A percentile compares a stretch with the other conserved stretches of the same genome.
These are phyloP conservation scores for Eucalyptus tenuipes DNA, from an alignment of 345 rosid genomes.

Conservation along the genomic window DNA sequence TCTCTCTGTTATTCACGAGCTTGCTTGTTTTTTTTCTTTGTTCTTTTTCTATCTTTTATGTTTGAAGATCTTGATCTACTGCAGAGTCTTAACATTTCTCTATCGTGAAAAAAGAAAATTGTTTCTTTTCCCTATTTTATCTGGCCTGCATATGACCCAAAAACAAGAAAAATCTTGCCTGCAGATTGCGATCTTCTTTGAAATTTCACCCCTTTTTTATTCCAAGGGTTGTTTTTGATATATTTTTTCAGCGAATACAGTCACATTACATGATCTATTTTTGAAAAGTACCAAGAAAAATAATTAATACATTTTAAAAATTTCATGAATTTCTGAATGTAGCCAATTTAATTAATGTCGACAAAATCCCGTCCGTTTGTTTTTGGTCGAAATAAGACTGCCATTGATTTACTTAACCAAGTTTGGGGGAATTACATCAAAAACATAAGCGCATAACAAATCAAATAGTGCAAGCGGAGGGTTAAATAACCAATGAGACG, in stretches of 20 bases:
- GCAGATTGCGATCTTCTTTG: not conserved
- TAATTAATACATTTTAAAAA: too few relatives aligned
- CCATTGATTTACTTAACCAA: too few relatives aligned
- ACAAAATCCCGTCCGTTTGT: fast-evolving
- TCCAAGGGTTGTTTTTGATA: too few relatives aligned
- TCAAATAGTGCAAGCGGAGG: too few relatives aligned
- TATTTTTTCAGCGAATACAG: too few relatives aligned
- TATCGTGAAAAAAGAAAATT: not conserved
- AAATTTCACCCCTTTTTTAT: not conserved
- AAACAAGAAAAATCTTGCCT: not conserved
- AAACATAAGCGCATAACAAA: too few relatives aligned
- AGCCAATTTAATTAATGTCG: not conserved
- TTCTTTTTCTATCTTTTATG: too few relatives aligned
- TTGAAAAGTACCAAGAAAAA: not conserved
- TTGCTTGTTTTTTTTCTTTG: not conserved
- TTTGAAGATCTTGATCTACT: not conserved
- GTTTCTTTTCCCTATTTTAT: not conserved
- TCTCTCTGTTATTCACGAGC: not conserved
- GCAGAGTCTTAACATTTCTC: not conserved
- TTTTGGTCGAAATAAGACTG: too few relatives aligned
- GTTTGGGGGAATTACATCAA: too few relatives aligned
- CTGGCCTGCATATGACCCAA: not conserved
- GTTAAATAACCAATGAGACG: too few relatives aligned
- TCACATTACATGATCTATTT: not conserved
- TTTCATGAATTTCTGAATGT: not conserved